Evolutionary conservation across 352 stramenopile species (phyloP).

Genomic region (Pythium aphanidermatum): DNA sequence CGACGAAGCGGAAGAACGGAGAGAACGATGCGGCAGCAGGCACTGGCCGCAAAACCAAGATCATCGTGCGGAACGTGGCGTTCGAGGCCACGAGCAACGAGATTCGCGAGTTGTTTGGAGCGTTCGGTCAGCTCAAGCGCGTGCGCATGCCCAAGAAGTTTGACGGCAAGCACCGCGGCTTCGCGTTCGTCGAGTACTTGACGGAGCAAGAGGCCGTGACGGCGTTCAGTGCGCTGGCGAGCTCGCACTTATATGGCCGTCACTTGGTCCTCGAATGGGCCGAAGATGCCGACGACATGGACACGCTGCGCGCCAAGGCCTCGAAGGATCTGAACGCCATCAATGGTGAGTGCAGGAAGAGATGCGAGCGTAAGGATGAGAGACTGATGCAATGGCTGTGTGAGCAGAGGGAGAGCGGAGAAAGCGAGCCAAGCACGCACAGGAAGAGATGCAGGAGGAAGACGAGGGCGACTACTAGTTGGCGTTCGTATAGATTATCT

Average conservation of each 20-base stretch:
- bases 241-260: conserved; percentile 98
- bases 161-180: conserved; percentile 95
- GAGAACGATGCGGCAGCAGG: conserved; percentile 30
- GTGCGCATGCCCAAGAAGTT: conserved; percentile 99
- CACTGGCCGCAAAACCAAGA: conserved; percentile 85
- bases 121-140: conserved; percentile 96
- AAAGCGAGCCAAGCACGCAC: conserved; percentile 42
- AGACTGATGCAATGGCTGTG: not conserved
- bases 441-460: conserved; percentile 34
- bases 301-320: conserved; percentile 81
- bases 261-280: conserved; percentile 99
- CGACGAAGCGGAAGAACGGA: conserved; percentile 30
- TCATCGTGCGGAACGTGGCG: conserved; percentile 98
- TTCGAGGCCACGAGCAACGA: conserved; percentile 98
- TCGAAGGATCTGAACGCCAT: conserved; percentile 63
- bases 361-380: not conserved
- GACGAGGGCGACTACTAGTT: conserved; percentile 20
- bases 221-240: conserved; percentile 90
- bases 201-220: conserved; percentile 93
- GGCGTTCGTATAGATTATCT: no score
- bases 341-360: conserved; percentile 20
- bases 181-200: conserved; percentile 98
- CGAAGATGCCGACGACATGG: conserved; percentile 81
- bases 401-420: conserved; percentile 51
- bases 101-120: conserved; percentile 95